phyloP scores from a whole-genome alignment of 352 stramenopile genomes.

The Globisporangium parvum region DNA sequence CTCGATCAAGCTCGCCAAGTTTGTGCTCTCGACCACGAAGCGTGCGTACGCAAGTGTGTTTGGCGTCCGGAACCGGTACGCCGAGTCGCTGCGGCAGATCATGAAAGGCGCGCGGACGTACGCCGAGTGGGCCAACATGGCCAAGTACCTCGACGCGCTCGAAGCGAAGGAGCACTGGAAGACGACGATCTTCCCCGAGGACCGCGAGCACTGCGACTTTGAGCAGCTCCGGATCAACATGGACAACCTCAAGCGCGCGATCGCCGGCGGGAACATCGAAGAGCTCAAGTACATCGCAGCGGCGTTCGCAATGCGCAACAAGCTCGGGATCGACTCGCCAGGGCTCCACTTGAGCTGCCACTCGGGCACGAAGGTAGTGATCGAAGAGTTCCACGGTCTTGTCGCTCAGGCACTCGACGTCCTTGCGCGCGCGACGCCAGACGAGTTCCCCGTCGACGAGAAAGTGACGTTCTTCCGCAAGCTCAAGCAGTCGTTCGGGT shows the following conservation, averaged over 20 bases:
- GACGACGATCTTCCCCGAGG: conserved; percentile 27
- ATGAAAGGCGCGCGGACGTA: conserved; percentile 57
- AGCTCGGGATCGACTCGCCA: conserved; percentile 48
- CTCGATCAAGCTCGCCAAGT: conserved; percentile 43
- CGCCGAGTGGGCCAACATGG: conserved; percentile 56
- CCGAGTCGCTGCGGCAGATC: conserved; percentile 41
- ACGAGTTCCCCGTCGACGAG: conserved; percentile 31
- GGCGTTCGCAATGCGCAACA: conserved; percentile 60
- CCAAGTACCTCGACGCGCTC: conserved; percentile 47
- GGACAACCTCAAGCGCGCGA: conserved; percentile 23
- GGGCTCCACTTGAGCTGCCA: conserved; percentile 50
- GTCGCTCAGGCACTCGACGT: conserved; percentile 41
- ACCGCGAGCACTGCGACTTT: conserved; percentile 63
- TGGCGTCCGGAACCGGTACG: conserved; percentile 39
- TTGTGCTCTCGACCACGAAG: conserved; percentile 19
- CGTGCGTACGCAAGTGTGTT: conserved; percentile 30
- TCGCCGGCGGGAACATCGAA: conserved; percentile 30
- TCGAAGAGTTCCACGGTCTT: conserved; percentile 45
- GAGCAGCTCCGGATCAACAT: conserved; percentile 38
- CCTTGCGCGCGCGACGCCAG: conserved; percentile 20
- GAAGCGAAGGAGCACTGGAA: conserved; percentile 66
- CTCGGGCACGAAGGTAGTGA: conserved; percentile 53
- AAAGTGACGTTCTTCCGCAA: conserved; percentile 50
- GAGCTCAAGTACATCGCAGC: conserved; percentile 56
- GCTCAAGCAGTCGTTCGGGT: conserved; percentile 80